Evolutionary conservation across 164 flowering plant genomes (phyloP).

Genomic region (Vitis vinifera): ASM3070453v1 NC_081811.1:23695001-23695500

Average conservation of each 20-base stretch:
- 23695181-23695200: no score
- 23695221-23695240: no score
- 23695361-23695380: constrained; percentile 56
- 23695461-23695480: constrained; percentile 25
- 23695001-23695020: no score
- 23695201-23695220: no score
- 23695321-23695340: constrained; percentile 42
- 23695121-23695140: no score
- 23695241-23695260: constrained; percentile 19
- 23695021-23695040: no score
- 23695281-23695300: constrained; percentile 29
- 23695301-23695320: constrained; percentile 40
- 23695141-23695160: no score
- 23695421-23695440: constrained; percentile 62
- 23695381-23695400: constrained; percentile 24
- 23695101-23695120: no score
- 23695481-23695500: constrained; percentile 61
- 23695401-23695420: constrained; percentile 49
- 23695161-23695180: no score
- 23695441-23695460: constrained; percentile 47
- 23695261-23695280: constrained; percentile 43
- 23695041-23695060: no score
- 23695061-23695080: no score
- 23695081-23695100: no score
- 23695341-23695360: constrained; percentile 54